phyloP scores from a whole-genome alignment of 73 alveolate genomes.

The Stentor roeselii region DNA sequence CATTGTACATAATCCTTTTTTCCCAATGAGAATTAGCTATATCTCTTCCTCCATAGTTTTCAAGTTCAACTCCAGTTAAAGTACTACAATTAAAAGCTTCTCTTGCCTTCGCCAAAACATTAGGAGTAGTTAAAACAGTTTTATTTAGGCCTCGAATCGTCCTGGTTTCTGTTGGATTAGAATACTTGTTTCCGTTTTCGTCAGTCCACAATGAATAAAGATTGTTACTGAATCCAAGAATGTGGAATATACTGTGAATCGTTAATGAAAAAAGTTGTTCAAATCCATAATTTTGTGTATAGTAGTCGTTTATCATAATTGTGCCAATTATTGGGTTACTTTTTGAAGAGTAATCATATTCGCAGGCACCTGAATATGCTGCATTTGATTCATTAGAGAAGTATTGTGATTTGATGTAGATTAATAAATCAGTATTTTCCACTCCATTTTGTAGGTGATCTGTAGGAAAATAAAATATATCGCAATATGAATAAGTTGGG shows the following conservation, averaged over 20 bases:
- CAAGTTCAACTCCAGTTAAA: constrained; percentile 36
- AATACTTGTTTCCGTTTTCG: background rate
- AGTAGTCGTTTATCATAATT: background rate
- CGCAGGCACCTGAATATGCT: background rate
- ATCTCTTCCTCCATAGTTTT: constrained; percentile 38
- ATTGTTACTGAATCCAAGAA: background rate
- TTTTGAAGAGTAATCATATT: background rate
- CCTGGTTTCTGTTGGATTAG: background rate
- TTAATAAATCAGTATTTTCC: background rate
- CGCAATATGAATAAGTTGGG: background rate
- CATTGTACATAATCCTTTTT: constrained; percentile 52
- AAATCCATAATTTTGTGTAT: background rate
- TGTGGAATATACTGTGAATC: constrained; percentile 16
- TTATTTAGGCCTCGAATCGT: background rate
- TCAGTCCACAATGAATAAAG: background rate
- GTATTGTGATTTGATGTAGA: background rate
- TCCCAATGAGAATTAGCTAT: constrained; percentile 58
- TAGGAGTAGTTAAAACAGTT: background rate
- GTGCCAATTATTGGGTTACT: background rate
- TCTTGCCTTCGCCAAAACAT: background rate
- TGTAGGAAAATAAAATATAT: background rate
- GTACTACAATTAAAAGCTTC: background rate
- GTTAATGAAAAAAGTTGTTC: background rate
- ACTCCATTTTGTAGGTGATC: background rate
- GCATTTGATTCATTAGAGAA: background rate